Base-by-base conservation (phyloP, 306 rosid genomes). In the Clitoria ternatea region DNA sequence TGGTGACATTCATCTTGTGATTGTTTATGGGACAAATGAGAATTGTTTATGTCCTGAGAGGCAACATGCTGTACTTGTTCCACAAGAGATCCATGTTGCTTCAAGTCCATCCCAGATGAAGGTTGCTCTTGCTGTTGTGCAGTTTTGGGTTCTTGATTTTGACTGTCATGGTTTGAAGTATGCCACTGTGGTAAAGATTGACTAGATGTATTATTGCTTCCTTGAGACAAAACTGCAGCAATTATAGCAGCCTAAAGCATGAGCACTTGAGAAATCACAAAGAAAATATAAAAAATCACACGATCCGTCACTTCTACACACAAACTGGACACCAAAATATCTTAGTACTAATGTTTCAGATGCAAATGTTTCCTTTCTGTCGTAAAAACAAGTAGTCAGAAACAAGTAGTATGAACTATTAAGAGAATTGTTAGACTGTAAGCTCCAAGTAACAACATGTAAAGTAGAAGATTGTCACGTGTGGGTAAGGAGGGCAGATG, bases 1-100 rank as follows among this genome's bases (percentile, higher is more conserved):
- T 73, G 85, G 50, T 75, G 87, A 68, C 67, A 62, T 54, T 85
- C 87, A 64, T 77, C 84, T 27, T 82, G 92, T 74, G 91, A 74
- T 73, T 69, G 87, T 66, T 81, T 92, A 60, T 79, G 88, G 29
- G 84, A 59, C 27, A 76, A 40, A 24, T 79, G 79, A 59, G 81
- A 69, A 43, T 72, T 73, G 49, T 49, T 75, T 48, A 50, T 65
- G 57, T 76, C 88, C 57, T 86, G 84, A 3, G 81, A 52, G 52
- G 80, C 61, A 76, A 74, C 84, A 75, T 71, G 79, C 19, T 89
- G 87, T 47, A 39, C 64, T 23, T 84, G 90, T 61, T 85, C 87
- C 62, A 49, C 56, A 26, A 42, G 61, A 26, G 88, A 60, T 32
- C 66, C 81, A 13, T 74, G 78, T 62, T 81, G 85, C 82, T 87